phyloP scores from a whole-genome alignment of 352 stramenopile species.

The Phytophthora nicotianae region DNA sequence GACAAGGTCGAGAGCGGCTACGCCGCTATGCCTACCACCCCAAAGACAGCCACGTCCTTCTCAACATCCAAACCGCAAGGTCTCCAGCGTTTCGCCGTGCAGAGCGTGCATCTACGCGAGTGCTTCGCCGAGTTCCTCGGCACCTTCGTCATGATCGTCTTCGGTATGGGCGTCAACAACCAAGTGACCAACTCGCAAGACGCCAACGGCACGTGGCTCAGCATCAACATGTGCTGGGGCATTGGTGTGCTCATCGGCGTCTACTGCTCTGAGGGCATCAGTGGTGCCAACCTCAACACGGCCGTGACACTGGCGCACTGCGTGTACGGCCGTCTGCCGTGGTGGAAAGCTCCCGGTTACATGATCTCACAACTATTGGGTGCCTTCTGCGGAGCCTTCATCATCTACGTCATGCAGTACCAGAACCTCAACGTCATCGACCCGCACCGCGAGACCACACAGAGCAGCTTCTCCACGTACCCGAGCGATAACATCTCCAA shows the following conservation, averaged over 20 bases:
- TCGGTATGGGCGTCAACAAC: constrained; percentile 63
- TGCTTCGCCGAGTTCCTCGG: constrained; percentile 55
- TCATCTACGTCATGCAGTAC: constrained; percentile 54
- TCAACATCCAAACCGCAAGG: background rate
- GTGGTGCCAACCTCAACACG: constrained; percentile 58
- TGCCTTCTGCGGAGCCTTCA: constrained; percentile 41
- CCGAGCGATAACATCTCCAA: constrained; percentile 45
- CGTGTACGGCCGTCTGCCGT: constrained; percentile 44
- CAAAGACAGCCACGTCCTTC: constrained; percentile 1
- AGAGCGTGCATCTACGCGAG: constrained; percentile 41
- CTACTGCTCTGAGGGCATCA: constrained; percentile 47
- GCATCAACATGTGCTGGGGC: constrained; percentile 57
- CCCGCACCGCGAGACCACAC: constrained; percentile 42
- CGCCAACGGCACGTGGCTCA: constrained; percentile 56
- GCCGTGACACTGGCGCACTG: constrained; percentile 53
- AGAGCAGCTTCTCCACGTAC: constrained; percentile 50
- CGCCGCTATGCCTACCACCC: constrained; percentile 10
- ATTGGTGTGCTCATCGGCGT: constrained; percentile 55
- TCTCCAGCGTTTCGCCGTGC: constrained; percentile 14
- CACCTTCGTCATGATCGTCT: constrained; percentile 54
- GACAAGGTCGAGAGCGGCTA: constrained; percentile 29
- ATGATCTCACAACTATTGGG: constrained; percentile 46
- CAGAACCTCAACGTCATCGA: constrained; percentile 49
- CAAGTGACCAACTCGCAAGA: constrained; percentile 50
- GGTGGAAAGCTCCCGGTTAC: constrained; percentile 51